Evolutionary conservation across 2,329 filamentous ascomycete genomes (phyloP), one percentile per base, ranked within the genome.

Genomic region (Thielaviopsis populi): DNA sequence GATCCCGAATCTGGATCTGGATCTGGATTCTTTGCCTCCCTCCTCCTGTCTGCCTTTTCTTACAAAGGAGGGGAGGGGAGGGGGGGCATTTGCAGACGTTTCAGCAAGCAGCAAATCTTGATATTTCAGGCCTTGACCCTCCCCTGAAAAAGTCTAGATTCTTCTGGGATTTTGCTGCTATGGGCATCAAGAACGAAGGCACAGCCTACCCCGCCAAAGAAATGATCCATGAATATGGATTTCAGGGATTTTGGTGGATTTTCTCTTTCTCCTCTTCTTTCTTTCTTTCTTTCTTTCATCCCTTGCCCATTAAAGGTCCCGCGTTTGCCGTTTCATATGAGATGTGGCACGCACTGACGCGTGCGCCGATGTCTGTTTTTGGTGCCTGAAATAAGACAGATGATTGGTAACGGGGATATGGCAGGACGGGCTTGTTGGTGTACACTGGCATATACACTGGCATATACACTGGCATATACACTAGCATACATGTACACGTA

Each of bases 81-180:
- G n/a, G n/a, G n/a, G 42, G 19, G 46, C 4, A 27, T 50, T 50
- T 24, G 15, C 46, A 50, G 22, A 19, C 50, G 50, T 17, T 8
- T 17, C 30, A 6, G n/a, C 8, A 7, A n/a, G n/a, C n/a, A n/a
- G 24, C 27, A 10, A 15, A 56, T 56, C 50, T 24, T 50, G 46
- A 24, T n/a, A 24, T 54, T 33, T 54, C 30, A 2, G 27, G 24
- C 50, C 17, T 15, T 19, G n/a, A n/a, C 17, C n/a, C n/a, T 56
- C 50, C 17, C 50, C 50, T 56, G 50, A 56, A 56, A 56, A 33
- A 19, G 27, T 56, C 50, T 56, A 30, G 50, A 56, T n/a, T 56
- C 8, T 30, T 4, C 17, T 27, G 10, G 42, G 2, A 5, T 46
- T 46, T 46, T 46, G n/a, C 33, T 10, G 42, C 8, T 17, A 27